Percentiles rank a stretch among this genome's conserved stretches.
Evolutionary conservation across 331 rosid species (phyloP).

Genomic region (Prunus yedoensis): DNA sequence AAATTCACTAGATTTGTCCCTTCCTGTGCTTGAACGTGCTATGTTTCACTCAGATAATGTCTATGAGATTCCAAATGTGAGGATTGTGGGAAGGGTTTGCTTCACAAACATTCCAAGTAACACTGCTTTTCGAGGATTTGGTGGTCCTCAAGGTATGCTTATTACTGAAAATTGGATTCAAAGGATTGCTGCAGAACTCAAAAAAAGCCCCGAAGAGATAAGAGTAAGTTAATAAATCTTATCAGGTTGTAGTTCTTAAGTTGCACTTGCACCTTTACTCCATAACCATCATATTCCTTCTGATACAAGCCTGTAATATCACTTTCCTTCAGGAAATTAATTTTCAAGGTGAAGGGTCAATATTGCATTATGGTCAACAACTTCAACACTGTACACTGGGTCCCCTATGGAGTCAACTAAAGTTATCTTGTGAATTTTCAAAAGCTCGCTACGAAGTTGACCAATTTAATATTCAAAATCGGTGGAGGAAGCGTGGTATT

Average conservation of each 20-base stretch:
- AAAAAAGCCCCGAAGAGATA: conserved; percentile 81
- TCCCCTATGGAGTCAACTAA: conserved; percentile 74
- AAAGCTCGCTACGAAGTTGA: conserved; percentile 70
- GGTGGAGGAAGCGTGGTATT: conserved; percentile 94
- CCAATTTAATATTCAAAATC: conserved; percentile 61
- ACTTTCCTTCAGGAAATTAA: conserved; percentile 64
- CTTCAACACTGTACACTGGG: conserved; percentile 69
- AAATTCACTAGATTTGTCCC: conserved; percentile 87
- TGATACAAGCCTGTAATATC: conserved; percentile 25
- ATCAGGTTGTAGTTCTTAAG: neutral
- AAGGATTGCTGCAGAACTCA: conserved; percentile 76
- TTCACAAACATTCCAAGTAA: conserved; percentile 83
- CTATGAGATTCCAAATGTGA: conserved; percentile 91
- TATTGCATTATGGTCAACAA: conserved; percentile 76
- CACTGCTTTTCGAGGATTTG: conserved; percentile 98
- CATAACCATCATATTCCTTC: conserved; percentile 10
- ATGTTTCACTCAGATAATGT: conserved; percentile 95
- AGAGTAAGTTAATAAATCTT: conserved; percentile 45
- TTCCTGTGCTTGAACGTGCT: conserved; percentile 89
- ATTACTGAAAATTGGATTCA: conserved; percentile 94
- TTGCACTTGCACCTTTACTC: conserved; percentile 19
- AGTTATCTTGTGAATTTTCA: conserved; percentile 63
- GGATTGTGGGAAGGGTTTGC: conserved; percentile 77
- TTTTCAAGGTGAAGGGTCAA: conserved; percentile 91
- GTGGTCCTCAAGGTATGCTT: conserved; percentile 98